phyloP scores from a whole-genome alignment of 1,139 yeast species.

The Geotrichum carabidarum region DNA sequence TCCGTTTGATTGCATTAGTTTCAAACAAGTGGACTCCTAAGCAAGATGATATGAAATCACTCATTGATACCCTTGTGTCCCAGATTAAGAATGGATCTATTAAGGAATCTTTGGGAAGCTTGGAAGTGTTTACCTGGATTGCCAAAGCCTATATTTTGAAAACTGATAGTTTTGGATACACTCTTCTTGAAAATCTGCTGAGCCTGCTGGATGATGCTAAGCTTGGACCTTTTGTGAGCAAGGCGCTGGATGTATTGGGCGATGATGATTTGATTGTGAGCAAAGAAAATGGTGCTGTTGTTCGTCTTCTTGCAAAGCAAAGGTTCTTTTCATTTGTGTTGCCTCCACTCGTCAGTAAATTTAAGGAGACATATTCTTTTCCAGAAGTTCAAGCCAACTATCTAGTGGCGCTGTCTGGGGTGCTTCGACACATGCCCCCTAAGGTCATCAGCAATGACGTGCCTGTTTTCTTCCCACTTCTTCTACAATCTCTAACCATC shows the following conservation, averaged over 20 bases:
- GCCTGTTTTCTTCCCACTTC: constrained; percentile 59
- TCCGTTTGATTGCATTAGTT: constrained; percentile 54
- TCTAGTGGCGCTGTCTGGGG: constrained; percentile 60
- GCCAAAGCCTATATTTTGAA: constrained; percentile 64
- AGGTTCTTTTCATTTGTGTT: constrained; percentile 54
- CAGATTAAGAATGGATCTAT: background rate
- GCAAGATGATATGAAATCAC: constrained; percentile 7
- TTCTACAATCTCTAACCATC: constrained; percentile 59
- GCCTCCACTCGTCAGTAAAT: constrained; percentile 33
- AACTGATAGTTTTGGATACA: constrained; percentile 48
- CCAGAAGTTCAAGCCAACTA: constrained; percentile 42
- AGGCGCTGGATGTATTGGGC: constrained; percentile 58
- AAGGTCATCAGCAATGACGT: constrained; percentile 60
- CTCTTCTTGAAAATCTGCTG: constrained; percentile 40
- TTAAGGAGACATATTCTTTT: constrained; percentile 21
- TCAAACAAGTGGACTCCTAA: constrained; percentile 49
- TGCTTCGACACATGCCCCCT: constrained; percentile 61
- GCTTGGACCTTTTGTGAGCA: constrained; percentile 43
- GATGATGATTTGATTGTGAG: constrained; percentile 59
- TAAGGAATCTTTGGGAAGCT: constrained; percentile 25
- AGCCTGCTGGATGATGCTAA: constrained; percentile 36
- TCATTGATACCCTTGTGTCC: constrained; percentile 8
- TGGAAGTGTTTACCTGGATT: constrained; percentile 65
- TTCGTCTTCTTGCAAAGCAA: constrained; percentile 70
- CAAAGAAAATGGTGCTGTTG: constrained; percentile 54